Conservation (phyloP, 2,329 filamentous ascomycete genomes). For the Cercospora sojina region DNA sequence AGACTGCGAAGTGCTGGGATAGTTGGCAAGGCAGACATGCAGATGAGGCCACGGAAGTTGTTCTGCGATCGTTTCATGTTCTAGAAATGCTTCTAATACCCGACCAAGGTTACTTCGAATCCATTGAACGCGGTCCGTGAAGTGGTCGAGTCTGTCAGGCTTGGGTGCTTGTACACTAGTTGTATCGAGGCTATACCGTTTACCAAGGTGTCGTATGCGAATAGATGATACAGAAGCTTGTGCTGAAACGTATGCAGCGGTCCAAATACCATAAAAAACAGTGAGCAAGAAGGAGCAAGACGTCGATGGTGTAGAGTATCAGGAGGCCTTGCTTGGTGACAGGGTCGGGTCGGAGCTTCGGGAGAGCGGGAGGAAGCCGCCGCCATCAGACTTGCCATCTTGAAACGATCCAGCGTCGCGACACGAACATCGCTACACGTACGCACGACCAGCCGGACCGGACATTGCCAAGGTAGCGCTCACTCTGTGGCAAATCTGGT, state of each 20-base stretch:
- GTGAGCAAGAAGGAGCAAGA: background rate
- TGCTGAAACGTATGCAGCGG: background rate
- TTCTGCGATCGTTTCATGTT: background rate
- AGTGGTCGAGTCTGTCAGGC: background rate
- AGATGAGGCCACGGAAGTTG: background rate
- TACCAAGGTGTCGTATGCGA: background rate
- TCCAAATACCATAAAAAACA: background rate
- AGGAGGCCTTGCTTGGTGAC: background rate
- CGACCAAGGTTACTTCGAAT: background rate
- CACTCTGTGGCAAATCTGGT: slow-evolving; percentile 3
- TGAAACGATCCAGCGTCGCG: slow-evolving; percentile 5
- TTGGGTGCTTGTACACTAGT: background rate
- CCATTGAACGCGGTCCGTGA: background rate
- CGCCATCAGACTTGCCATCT: background rate
- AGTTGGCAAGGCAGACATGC: background rate
- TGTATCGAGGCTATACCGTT: background rate
- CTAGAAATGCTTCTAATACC: background rate
- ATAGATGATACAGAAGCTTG: background rate
- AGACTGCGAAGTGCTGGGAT: background rate
- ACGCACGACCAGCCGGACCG: background rate
- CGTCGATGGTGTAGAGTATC: background rate
- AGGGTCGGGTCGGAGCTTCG: background rate
- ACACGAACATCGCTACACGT: slow-evolving; percentile 1
- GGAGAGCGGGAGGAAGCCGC: background rate
- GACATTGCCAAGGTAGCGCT: slow-evolving; percentile 18